phyloP scores from a whole-genome alignment of 768 basidiomycete species.

The Xerocomellus amylosporus region DNA sequence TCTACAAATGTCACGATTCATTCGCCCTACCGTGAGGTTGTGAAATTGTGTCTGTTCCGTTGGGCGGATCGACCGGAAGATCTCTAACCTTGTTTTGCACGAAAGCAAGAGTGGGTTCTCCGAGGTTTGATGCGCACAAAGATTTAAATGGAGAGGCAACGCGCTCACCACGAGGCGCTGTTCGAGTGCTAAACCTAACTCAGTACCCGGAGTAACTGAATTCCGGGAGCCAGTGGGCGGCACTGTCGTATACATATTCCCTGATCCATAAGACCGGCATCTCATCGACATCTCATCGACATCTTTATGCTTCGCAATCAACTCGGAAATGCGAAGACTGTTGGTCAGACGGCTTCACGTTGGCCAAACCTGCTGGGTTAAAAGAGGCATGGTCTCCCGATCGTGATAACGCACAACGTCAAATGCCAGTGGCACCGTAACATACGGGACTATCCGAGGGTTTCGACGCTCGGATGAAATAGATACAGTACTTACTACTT shows the following conservation, averaged over 20 bases:
- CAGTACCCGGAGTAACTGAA: conserved; percentile 1
- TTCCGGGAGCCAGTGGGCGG: not conserved
- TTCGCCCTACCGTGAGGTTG: conserved; percentile 3
- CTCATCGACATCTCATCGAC: conserved; percentile 4
- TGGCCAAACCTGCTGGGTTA: not conserved
- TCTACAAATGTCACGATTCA: conserved; percentile 18
- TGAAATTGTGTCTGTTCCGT: conserved; percentile 9
- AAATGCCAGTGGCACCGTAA: not conserved
- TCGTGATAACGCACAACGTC: not conserved
- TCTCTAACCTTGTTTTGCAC: conserved; percentile 13
- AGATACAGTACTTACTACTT: not conserved
- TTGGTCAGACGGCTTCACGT: not conserved
- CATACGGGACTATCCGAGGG: conserved; percentile 3
- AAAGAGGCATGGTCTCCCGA: not conserved
- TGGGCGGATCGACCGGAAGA: conserved; percentile 19
- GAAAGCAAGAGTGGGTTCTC: conserved; percentile 22
- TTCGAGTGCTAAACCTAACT: conserved; percentile 21
- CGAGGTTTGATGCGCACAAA: conserved; percentile 23
- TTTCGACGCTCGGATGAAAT: conserved; percentile 1
- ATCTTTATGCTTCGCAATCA: not conserved
- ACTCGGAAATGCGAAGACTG: conserved; percentile 6
- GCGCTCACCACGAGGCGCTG: conserved; percentile 26
- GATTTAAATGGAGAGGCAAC: conserved; percentile 17
- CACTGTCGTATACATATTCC: not conserved
- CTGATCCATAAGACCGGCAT: conserved; percentile 1